phyloP scores from a whole-genome alignment of 768 basidiomycete genomes.

The Tulasnella sp. region DNA sequence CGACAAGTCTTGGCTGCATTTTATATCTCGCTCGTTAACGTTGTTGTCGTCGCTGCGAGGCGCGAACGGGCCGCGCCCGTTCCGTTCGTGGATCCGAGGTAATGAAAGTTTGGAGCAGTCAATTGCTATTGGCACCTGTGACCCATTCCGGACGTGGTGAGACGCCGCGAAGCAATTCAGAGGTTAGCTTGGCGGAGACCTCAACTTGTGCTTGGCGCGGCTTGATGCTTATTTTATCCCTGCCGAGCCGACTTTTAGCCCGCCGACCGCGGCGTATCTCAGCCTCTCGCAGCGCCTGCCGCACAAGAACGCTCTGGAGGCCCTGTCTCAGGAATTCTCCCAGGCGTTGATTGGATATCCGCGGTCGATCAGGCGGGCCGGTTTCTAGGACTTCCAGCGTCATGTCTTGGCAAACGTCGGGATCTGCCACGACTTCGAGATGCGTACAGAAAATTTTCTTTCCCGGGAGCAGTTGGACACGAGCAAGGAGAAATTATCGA shows the following conservation, averaged over 20 bases:
- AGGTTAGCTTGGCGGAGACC: neutral
- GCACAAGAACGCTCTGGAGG: neutral
- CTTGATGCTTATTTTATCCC: neutral
- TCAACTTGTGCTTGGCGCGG: neutral
- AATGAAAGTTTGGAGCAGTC: neutral
- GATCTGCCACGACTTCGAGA: neutral
- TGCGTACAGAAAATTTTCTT: neutral
- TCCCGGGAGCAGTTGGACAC: neutral
- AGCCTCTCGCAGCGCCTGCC: neutral
- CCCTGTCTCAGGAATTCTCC: neutral
- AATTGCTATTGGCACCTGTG: neutral
- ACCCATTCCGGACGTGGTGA: neutral
- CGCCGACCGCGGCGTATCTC: neutral
- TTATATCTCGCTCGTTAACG: neutral
- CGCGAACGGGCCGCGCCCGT: neutral
- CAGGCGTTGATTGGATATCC: neutral
- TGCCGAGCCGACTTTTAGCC: constrained; percentile 2
- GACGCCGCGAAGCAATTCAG: neutral
- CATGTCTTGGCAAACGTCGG: neutral
- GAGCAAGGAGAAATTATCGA: neutral
- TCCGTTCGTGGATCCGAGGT: neutral
- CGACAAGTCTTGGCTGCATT: neutral
- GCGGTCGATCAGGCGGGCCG: neutral
- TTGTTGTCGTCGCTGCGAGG: neutral
- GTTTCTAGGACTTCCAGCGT: neutral